A percentile compares a stretch with the other conserved stretches of the same genome.
These are phyloP conservation scores for Smallanthus sonchifolius DNA, from an alignment of 129 eudicot genomes.

Conservation along the genomic window DNA sequence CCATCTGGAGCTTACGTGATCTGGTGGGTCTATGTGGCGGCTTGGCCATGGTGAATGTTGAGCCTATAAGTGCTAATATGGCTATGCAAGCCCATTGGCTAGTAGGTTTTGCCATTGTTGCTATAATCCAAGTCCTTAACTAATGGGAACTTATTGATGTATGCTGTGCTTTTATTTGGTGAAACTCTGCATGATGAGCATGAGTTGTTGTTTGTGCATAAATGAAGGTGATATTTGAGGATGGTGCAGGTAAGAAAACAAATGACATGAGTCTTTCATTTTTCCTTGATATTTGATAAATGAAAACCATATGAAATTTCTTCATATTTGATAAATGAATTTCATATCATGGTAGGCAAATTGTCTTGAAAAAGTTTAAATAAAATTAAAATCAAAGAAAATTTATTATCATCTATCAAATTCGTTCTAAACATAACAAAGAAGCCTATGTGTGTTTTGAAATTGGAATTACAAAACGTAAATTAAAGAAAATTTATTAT, in stretches of 20 bases:
- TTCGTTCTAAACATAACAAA: too few species aligned
- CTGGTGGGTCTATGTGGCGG: not conserved
- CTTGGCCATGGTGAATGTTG: slow-evolving; percentile 23
- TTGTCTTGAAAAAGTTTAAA: too few species aligned
- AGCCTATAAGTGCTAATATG: slow-evolving; percentile 15
- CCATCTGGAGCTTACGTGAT: slow-evolving; percentile 22
- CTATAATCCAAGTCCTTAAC: not conserved
- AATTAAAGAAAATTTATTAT: too few species aligned
- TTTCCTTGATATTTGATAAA: not conserved
- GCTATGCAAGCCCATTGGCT: slow-evolving; percentile 23
- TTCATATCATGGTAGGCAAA: too few species aligned
- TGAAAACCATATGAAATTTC: slow-evolving; percentile 9
- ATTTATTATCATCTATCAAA: too few species aligned
- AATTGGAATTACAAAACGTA: too few species aligned
- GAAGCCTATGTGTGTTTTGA: too few species aligned
- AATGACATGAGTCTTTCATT: slow-evolving; percentile 6
- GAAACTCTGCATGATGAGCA: not conserved
- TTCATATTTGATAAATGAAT: too few species aligned
- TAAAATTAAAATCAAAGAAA: too few species aligned
- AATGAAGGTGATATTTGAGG: slow-evolving; percentile 20
- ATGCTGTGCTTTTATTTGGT: slow-evolving; percentile 7
- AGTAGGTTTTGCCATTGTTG: slow-evolving; percentile 24
- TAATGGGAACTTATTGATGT: not conserved
- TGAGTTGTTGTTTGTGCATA: not conserved
- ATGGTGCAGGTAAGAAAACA: slow-evolving; percentile 18